Conservation (phyloP, 23 red algal species). For the Cyanidium caldarium region DNA sequence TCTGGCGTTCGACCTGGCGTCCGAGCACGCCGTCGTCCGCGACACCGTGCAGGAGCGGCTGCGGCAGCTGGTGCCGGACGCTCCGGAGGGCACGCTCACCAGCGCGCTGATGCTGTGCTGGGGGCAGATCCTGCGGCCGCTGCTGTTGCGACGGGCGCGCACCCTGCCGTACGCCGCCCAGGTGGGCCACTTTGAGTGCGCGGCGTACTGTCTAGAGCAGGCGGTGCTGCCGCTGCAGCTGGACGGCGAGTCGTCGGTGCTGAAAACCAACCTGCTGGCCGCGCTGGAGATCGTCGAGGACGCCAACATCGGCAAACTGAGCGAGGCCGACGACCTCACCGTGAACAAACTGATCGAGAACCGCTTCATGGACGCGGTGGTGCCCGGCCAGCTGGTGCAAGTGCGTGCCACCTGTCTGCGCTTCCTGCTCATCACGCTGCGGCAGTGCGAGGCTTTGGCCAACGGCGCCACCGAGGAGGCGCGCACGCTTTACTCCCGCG, state of each 20-base stretch:
- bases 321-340: constrained; percentile 60
- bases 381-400: constrained; percentile 13
- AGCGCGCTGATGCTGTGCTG: constrained; percentile 21
- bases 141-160: constrained; percentile 39
- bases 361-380: constrained; percentile 28
- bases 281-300: constrained; percentile 57
- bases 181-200: constrained; percentile 44
- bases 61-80: constrained; percentile 2
- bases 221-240: constrained; percentile 4
- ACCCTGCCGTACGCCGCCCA: constrained; percentile 44
- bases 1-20: constrained; percentile 14
- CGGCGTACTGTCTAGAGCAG: constrained; percentile 40
- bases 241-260: constrained; percentile 11
- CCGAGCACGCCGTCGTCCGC: constrained; percentile 16
- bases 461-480: constrained; percentile 29
- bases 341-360: constrained; percentile 56
- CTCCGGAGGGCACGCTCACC: background rate
- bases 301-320: constrained; percentile 30
- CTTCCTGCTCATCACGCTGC: background rate
- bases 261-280: constrained; percentile 11
- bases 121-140: constrained; percentile 33
- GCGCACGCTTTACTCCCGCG: background rate
- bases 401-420: background rate
- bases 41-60: constrained; percentile 24
- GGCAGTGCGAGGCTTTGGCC: background rate